Conservation (phyloP, 202 grass and related monocot genomes). For the Elaeis oleifera region DNA sequence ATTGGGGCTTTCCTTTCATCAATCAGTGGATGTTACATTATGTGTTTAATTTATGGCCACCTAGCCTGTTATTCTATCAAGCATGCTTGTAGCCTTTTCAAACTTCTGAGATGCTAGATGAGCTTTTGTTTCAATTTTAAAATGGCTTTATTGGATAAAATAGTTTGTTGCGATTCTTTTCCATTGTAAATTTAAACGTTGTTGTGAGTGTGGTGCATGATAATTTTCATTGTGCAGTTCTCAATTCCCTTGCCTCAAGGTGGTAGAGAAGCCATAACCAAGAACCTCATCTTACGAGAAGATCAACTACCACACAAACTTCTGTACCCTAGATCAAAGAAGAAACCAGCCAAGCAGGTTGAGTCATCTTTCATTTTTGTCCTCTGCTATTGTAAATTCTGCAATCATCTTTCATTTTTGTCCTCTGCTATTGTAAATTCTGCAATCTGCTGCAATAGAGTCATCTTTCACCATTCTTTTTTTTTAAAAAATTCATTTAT, state of each 20-base stretch:
- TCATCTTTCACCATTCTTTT: neutral
- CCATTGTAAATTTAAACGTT: too few relatives aligned
- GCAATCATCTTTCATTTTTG: conserved; percentile 8
- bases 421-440: neutral
- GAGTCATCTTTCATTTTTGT: conserved; percentile 11
- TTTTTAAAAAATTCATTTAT: neutral
- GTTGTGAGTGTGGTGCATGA: neutral
- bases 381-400: neutral
- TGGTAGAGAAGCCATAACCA: conserved; percentile 71
- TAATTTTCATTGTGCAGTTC: conserved; percentile 56
- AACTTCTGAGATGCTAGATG: too few relatives aligned
- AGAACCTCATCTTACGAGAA: conserved; percentile 83
- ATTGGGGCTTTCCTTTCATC: too few relatives aligned
- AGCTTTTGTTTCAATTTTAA: too few relatives aligned
- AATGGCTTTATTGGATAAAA: too few relatives aligned
- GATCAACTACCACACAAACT: conserved; percentile 90
- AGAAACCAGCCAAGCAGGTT: conserved; percentile 72
- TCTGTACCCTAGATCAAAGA: conserved; percentile 70
- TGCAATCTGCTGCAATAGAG: neutral
- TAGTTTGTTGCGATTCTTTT: too few relatives aligned
- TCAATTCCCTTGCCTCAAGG: conserved; percentile 93
- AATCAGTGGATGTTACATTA: too few relatives aligned
- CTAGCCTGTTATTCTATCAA: too few relatives aligned
- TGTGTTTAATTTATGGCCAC: too few relatives aligned
- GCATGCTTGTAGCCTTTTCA: too few relatives aligned